These are phyloP conservation scores for Novymonas esmeraldas DNA, from an alignment of 208 protist genomes.

Conservation along the genomic window DNA sequence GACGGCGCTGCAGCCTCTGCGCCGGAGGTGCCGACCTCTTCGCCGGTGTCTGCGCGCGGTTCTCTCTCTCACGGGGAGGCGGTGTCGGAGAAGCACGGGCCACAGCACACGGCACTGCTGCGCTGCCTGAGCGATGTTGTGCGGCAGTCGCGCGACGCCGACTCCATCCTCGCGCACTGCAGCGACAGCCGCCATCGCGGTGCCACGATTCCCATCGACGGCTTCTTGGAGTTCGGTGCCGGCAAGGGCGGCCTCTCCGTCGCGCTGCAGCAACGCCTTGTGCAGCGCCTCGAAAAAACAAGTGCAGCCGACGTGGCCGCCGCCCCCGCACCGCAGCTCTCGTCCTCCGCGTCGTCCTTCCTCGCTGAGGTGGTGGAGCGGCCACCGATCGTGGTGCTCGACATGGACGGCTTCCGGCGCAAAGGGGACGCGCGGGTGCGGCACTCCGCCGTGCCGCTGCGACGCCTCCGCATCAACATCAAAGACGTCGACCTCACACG, in stretches of 20 bases:
- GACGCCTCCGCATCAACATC: slow-evolving; percentile 74
- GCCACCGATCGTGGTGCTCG: slow-evolving; percentile 58
- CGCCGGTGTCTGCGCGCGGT: neutral
- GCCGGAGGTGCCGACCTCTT: neutral
- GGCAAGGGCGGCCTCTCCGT: slow-evolving; percentile 77
- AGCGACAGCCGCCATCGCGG: neutral
- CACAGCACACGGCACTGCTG: slow-evolving; percentile 65
- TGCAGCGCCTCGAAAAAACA: slow-evolving; percentile 4
- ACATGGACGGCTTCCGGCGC: slow-evolving; percentile 69
- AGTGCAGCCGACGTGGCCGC: too few species aligned
- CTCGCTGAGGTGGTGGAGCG: slow-evolving; percentile 12
- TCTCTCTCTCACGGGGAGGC: neutral
- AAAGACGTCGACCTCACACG: slow-evolving; percentile 67
- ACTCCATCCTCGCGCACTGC: slow-evolving; percentile 12
- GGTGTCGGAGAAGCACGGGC: slow-evolving; percentile 61
- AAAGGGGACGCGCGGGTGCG: slow-evolving; percentile 74
- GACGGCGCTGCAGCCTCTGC: neutral
- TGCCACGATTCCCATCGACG: slow-evolving; percentile 27
- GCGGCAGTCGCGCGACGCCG: neutral
- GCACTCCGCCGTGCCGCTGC: slow-evolving; percentile 44
- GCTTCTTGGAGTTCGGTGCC: slow-evolving; percentile 75
- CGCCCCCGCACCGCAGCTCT: neutral
- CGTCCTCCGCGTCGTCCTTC: slow-evolving; percentile 12
- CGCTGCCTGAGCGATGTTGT: slow-evolving; percentile 47
- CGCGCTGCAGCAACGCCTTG: slow-evolving; percentile 57